A percentile compares a stretch with the other conserved stretches of the same genome.
These are phyloP conservation scores for Epichloe elymi DNA, from an alignment of 2,329 filamentous ascomycete species.

Conservation along the genomic window DNA sequence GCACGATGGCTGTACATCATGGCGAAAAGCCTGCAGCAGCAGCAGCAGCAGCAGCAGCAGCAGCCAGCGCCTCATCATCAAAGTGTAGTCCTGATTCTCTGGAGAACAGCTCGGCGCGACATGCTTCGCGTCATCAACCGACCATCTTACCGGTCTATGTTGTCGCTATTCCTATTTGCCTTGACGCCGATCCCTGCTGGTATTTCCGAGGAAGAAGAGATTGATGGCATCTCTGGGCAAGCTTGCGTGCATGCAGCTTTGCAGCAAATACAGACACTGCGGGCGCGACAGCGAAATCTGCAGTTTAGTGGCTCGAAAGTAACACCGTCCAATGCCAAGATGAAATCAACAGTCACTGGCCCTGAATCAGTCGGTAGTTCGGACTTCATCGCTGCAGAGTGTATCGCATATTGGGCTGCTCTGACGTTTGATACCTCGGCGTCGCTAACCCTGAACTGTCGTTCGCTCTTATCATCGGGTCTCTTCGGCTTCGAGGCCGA, in stretches of 20 bases:
- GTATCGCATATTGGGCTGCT: constrained; percentile 27
- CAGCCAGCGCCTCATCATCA: constrained; percentile 6
- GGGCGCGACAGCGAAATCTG: constrained; percentile 24
- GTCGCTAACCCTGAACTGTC: constrained; percentile 26
- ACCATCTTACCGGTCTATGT: constrained; percentile 26
- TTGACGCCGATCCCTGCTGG: constrained; percentile 26
- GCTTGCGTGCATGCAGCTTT: constrained; percentile 27
- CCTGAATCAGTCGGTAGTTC: constrained; percentile 16
- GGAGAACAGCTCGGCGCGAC: constrained; percentile 23
- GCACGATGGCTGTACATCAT: constrained; percentile 18
- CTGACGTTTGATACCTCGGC: constrained; percentile 28
- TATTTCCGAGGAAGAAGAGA: constrained; percentile 27
- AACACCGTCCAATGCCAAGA: constrained; percentile 12
- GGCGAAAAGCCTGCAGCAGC: neutral
- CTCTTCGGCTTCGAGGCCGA: constrained; percentile 20
- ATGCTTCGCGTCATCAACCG: constrained; percentile 28
- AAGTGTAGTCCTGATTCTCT: constrained; percentile 14
- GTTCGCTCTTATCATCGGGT: constrained; percentile 25
- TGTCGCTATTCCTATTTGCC: constrained; percentile 26
- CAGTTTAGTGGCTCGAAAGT: constrained; percentile 28
- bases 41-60: neutral
- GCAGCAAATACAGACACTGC: constrained; percentile 26
- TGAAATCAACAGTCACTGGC: constrained; percentile 11
- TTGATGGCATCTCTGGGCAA: constrained; percentile 25
- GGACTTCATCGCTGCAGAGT: constrained; percentile 24